Percentiles rank a stretch among this genome's conserved stretches.
phyloP scores from a whole-genome alignment of 495 filamentous ascomycete species.

The Aspergillus olivimuriae region DNA sequence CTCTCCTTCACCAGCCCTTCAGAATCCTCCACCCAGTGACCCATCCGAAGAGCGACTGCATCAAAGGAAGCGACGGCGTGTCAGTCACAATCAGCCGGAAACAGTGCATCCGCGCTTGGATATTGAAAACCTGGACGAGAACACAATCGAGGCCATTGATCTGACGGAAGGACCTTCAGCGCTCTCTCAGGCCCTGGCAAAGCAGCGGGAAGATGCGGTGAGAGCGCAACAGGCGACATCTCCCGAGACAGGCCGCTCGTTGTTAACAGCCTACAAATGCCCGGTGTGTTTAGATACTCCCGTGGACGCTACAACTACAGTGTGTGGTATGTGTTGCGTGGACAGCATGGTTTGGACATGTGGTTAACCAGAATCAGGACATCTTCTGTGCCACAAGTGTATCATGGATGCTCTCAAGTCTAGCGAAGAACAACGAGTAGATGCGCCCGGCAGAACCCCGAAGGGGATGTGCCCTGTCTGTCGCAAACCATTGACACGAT shows the following conservation, averaged over 20 bases:
- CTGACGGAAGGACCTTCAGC: conserved; percentile 45
- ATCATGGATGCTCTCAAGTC: conserved; percentile 68
- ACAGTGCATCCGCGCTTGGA: neutral
- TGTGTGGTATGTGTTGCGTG: conserved; percentile 63
- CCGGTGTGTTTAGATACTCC: conserved; percentile 82
- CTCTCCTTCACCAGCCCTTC: neutral
- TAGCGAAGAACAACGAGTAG: conserved; percentile 37
- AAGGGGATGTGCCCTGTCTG: conserved; percentile 43
- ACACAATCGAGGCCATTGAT: conserved; percentile 49
- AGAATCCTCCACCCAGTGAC: conserved; percentile 1
- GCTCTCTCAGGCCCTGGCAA: conserved; percentile 41
- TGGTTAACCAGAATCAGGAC: conserved; percentile 45
- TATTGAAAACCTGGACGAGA: conserved; percentile 6
- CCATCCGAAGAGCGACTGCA: conserved; percentile 4
- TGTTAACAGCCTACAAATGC: conserved; percentile 55
- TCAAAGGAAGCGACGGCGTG: conserved; percentile 23
- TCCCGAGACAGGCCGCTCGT: conserved; percentile 36
- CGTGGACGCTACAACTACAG: conserved; percentile 66
- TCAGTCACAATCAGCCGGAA: conserved; percentile 7
- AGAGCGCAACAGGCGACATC: conserved; percentile 47
- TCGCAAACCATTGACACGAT: conserved; percentile 30
- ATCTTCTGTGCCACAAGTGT: conserved; percentile 81
- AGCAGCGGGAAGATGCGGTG: conserved; percentile 42
- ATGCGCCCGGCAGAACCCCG: conserved; percentile 17
- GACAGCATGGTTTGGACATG: neutral